Conservation (phyloP, 2,329 filamentous ascomycete genomes). For the Paraphoma sp. region DNA sequence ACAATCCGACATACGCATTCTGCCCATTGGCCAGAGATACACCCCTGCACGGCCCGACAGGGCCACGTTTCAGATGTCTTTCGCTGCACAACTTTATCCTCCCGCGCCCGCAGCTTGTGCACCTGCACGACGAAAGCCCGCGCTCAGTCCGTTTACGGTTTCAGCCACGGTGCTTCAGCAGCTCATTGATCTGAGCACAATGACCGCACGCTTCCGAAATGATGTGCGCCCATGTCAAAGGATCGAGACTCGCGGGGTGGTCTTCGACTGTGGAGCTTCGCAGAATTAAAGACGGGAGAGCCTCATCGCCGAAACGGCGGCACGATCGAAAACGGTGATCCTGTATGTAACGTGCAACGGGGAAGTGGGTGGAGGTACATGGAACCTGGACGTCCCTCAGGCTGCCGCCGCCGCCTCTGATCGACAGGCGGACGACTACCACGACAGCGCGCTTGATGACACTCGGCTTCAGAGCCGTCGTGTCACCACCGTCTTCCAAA, state of each 20-base stretch:
- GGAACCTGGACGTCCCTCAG: constrained; percentile 17
- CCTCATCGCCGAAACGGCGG: constrained; percentile 20
- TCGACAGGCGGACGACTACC: constrained; percentile 8
- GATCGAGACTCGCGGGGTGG: constrained; percentile 24
- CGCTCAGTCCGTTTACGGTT: constrained; percentile 15
- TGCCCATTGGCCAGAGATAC: constrained; percentile 18
- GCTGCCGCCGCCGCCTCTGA: constrained; percentile 6
- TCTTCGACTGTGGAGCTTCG: constrained; percentile 12
- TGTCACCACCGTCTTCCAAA: constrained; percentile 16
- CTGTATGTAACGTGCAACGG: constrained; percentile 17
- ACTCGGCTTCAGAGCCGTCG: constrained; percentile 11
- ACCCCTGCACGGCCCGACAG: constrained; percentile 12
- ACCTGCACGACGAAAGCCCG: constrained; percentile 15
- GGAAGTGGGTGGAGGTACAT: constrained; percentile 10
- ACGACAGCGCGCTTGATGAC: constrained; percentile 22
- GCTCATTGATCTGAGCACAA: constrained; percentile 14
- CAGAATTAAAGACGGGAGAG: constrained; percentile 15
- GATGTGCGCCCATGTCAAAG: constrained; percentile 19
- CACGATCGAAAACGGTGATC: constrained; percentile 21
- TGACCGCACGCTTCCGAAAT: constrained; percentile 16
- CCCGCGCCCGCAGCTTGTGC: constrained; percentile 20
- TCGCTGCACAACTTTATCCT: constrained; percentile 19
- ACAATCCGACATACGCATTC: constrained; percentile 4
- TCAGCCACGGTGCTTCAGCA: constrained; percentile 23
- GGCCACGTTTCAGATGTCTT: constrained; percentile 29